Base-by-base conservation (phyloP, 768 basidiomycete species). In the Boletus reticuloceps region DNA sequence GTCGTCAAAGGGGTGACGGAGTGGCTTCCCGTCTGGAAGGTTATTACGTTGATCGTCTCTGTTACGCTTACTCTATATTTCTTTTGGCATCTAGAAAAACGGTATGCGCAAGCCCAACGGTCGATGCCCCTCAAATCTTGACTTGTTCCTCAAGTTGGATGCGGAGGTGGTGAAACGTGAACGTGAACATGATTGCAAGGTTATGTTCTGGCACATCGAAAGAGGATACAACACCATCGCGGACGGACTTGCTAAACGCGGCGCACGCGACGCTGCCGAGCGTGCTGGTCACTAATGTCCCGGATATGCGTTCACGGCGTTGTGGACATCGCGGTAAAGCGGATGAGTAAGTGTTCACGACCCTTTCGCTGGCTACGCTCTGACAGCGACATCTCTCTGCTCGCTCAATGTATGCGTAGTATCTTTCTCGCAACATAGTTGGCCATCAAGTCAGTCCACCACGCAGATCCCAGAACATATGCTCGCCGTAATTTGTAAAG, bases 1-100 rank as follows among this genome's bases (percentile, higher is more conserved):
- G 67, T 72, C 0, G 67, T 68, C 19, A 69, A 71, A 40, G 73
- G 70, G 12, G 67, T 72, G 34, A 68, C 68, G 2, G 66, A 73
- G 53, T 72, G 72, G 70, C 41, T 71, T 11, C 68, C 68, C 6
- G 29, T 12, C 14, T 74, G 72, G 72, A 67, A 65, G 64, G 71
- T 71, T 40, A 17, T 25, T 47, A 8, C 22, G 17, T 7, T 17
- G 38, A 38, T n/a, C 17, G 17, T n/a, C 6, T 38, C 17, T 17
- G 16, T 38, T n/a, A n/a, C 38, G 6, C 16, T 38, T 20, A 10
- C 5, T 43, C n/a, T 25, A 25, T 25, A 14, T n/a, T n/a, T 29
- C 12, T 12, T 44, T 34, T 29, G 14, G 17, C 5, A 3, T 20
- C 20, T 6, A 58, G 46, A 32, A 5, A 6, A 56, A 50, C 19